A percentile compares a stretch with the other conserved stretches of the same genome.
These are phyloP conservation scores for Plantago rigida DNA, from an alignment of 305 asterid species.

Conservation along the genomic window DNA sequence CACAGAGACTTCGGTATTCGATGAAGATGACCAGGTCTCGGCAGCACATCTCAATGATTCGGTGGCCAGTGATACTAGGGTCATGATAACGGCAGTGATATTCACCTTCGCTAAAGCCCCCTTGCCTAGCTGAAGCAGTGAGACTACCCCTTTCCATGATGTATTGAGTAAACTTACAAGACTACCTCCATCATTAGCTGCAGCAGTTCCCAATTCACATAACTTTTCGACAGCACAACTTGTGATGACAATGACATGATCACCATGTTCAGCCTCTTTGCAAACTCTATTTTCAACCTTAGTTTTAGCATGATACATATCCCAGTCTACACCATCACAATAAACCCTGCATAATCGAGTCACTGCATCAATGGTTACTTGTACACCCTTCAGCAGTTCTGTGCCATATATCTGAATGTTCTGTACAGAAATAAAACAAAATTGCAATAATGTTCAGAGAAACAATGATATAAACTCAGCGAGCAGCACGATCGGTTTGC, in stretches of 20 bases:
- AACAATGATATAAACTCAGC: constrained; percentile 14
- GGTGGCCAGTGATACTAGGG: constrained; percentile 63
- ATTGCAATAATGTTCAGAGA: constrained; percentile 16
- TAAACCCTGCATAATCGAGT: constrained; percentile 77
- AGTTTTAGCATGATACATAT: constrained; percentile 29
- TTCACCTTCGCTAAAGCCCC: constrained; percentile 78
- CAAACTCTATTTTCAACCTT: constrained; percentile 33
- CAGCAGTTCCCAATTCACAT: constrained; percentile 76
- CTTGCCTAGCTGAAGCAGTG: constrained; percentile 79
- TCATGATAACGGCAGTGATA: constrained; percentile 50
- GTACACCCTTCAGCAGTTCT: constrained; percentile 60
- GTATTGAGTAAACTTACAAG: constrained; percentile 71
- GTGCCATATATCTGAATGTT: constrained; percentile 42
- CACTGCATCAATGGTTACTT: constrained; percentile 51
- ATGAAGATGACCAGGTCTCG: constrained; percentile 56
- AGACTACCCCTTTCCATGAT: constrained; percentile 94
- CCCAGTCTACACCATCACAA: constrained; percentile 63
- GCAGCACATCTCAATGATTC: constrained; percentile 68
- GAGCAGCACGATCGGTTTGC: constrained; percentile 13
- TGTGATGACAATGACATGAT: constrained; percentile 46
- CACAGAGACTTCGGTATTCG: constrained; percentile 41
- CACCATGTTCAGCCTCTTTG: constrained; percentile 42
- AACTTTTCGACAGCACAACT: constrained; percentile 53
- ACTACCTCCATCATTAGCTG: constrained; percentile 88
- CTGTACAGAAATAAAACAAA: constrained; percentile 36